phyloP scores from a whole-genome alignment of 768 basidiomycete genomes.

The Suillus subluteus region DNA sequence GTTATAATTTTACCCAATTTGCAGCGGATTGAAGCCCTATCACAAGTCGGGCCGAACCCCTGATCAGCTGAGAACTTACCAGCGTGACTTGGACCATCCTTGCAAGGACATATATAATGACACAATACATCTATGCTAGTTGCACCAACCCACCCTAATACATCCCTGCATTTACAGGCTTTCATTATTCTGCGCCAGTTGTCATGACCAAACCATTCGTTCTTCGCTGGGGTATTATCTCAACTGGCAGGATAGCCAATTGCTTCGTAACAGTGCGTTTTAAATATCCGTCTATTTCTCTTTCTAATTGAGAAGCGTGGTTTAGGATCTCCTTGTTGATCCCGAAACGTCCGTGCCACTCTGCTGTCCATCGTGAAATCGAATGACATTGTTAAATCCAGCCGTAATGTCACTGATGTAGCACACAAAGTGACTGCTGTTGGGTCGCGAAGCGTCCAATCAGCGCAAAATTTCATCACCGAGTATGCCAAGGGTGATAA shows the following conservation, averaged over 20 bases:
- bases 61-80: not conserved
- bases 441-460: conserved; percentile 72
- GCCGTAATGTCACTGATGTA: conserved; percentile 69
- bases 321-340: conserved; percentile 74
- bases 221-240: conserved; percentile 86
- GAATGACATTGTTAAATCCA: conserved; percentile 28
- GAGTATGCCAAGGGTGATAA: conserved; percentile 51
- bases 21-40: not conserved
- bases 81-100: not conserved
- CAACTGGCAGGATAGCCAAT: conserved; percentile 74
- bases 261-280: conserved; percentile 64
- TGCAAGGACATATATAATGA: not conserved
- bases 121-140: not conserved
- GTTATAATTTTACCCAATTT: not conserved
- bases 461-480: conserved; percentile 72
- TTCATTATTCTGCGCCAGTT: not conserved
- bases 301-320: conserved; percentile 9
- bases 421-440: conserved; percentile 72
- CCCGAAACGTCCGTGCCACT: conserved; percentile 63
- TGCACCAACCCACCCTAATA: not conserved
- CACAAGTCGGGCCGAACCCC: conserved; percentile 8
- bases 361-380: conserved; percentile 3
- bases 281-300: not conserved
- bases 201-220: conserved; percentile 38
- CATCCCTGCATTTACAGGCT: not conserved